Evolutionary conservation across 2,329 filamentous ascomycete genomes (phyloP).

Genomic region (Xylariales sp.): DNA sequence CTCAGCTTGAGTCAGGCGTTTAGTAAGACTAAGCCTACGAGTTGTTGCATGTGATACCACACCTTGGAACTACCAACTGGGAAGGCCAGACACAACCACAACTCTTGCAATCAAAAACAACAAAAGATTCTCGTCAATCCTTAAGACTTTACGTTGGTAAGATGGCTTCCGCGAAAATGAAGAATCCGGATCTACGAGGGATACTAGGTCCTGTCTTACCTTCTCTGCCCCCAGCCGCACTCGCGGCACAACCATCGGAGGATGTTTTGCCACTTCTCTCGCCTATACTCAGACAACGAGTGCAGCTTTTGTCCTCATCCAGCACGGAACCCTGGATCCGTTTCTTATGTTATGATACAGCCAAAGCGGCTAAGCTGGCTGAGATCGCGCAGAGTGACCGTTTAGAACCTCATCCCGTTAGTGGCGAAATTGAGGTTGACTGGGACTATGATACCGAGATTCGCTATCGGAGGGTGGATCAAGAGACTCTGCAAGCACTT

Average conservation of each 20-base stretch:
- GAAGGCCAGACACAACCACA: too few species aligned
- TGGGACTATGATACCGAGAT: constrained; percentile 59
- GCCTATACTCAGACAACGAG: constrained; percentile 61
- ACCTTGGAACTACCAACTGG: too few species aligned
- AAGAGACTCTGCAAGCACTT: constrained; percentile 69
- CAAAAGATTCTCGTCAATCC: too few species aligned
- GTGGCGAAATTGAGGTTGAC: constrained; percentile 73
- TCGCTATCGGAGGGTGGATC: constrained; percentile 64
- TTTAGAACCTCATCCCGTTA: constrained; percentile 76
- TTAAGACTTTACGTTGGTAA: too few species aligned
- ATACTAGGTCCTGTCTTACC: constrained; percentile 55
- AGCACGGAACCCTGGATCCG: constrained; percentile 67
- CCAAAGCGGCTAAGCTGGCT: constrained; percentile 53
- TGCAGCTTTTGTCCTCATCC: constrained; percentile 57
- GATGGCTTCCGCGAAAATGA: too few species aligned
- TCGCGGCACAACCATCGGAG: constrained; percentile 52
- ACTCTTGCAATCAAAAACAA: too few species aligned
- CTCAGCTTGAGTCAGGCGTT: too few species aligned
- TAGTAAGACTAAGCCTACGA: too few species aligned
- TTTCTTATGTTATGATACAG: constrained; percentile 63
- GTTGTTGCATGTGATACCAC: too few species aligned
- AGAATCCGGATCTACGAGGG: constrained; percentile 40
- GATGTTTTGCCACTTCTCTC: constrained; percentile 57
- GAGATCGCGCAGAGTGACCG: constrained; percentile 56
- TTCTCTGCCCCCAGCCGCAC: constrained; percentile 53